phyloP scores from a whole-genome alignment of 805 yeast genomes.

The Komagataella pastoris region DNA sequence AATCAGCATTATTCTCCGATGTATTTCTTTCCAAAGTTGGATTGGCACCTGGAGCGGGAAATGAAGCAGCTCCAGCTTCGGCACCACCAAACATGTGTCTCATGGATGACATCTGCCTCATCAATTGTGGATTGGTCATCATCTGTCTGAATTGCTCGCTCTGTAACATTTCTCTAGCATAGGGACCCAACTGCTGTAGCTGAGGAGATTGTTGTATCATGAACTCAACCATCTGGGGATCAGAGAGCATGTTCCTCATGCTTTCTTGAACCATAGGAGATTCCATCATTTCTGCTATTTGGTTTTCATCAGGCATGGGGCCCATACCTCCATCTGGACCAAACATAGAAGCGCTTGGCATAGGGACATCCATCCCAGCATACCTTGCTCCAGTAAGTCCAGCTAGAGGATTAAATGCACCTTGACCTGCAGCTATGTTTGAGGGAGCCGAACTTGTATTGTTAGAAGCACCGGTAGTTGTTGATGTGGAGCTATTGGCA shows the following conservation, averaged over 20 bases:
- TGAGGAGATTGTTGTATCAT: constrained; percentile 77
- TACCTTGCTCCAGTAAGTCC: constrained; percentile 92
- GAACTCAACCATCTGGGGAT: constrained; percentile 81
- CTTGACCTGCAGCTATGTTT: constrained; percentile 77
- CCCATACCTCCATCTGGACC: constrained; percentile 94
- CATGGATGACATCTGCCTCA: constrained; percentile 74
- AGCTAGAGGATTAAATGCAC: constrained; percentile 80
- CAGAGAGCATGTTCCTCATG: constrained; percentile 68
- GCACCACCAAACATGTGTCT: constrained; percentile 35
- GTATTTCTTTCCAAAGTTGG: constrained; percentile 10
- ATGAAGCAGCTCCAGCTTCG: constrained; percentile 17
- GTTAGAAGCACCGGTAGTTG: constrained; percentile 12
- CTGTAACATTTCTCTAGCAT: constrained; percentile 74
- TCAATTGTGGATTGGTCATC: constrained; percentile 72
- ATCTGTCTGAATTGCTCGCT: constrained; percentile 72
- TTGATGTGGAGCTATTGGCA: constrained; percentile 10
- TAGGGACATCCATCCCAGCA: constrained; percentile 74
- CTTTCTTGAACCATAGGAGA: constrained; percentile 73
- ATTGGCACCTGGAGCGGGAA: constrained; percentile 38
- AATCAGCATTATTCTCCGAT: constrained; percentile 7
- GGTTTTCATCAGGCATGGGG: constrained; percentile 63
- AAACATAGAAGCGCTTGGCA: constrained; percentile 80
- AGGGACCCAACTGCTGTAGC: constrained; percentile 78
- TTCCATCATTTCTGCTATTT: constrained; percentile 60
- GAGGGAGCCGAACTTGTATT: constrained; percentile 32